Evolutionary conservation across 2,329 filamentous ascomycete genomes (phyloP).

Genomic region (Ophiostoma tasmaniense): DNA sequence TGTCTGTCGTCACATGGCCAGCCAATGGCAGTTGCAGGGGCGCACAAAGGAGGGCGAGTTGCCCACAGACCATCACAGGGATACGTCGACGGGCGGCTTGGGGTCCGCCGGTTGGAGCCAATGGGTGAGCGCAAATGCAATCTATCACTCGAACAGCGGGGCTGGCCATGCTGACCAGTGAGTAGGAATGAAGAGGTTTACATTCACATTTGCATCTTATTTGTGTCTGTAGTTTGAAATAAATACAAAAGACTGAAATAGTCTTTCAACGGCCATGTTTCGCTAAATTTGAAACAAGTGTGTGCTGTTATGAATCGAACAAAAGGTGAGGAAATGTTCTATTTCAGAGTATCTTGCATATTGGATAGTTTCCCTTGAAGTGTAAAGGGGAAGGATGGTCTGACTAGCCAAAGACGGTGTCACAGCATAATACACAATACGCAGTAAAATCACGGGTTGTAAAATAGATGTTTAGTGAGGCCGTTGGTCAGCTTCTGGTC

Average conservation of each 20-base stretch:
- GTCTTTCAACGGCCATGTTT: neutral
- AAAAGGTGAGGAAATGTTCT: neutral
- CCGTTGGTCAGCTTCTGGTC: neutral
- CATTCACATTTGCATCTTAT: no score
- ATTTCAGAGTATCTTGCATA: no score
- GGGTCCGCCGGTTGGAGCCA: slow-evolving; percentile 9
- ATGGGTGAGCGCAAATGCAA: neutral
- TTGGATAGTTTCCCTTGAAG: neutral
- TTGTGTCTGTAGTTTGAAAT: neutral
- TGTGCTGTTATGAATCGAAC: neutral
- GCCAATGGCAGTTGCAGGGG: slow-evolving; percentile 13
- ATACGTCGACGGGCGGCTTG: neutral
- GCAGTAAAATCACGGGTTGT: no score
- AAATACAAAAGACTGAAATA: neutral
- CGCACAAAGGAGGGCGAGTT: slow-evolving; percentile 6
- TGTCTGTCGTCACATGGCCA: slow-evolving; percentile 16
- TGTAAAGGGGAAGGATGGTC: neutral
- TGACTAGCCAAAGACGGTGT: neutral
- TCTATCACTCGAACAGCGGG: slow-evolving; percentile 3
- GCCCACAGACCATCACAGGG: slow-evolving; percentile 15
- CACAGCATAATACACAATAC: neutral
- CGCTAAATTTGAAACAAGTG: neutral
- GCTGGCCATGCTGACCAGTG: neutral
- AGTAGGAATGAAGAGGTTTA: neutral
- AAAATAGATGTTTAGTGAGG: no score